These are phyloP conservation scores for Penicillium waksmanii DNA, from an alignment of 495 filamentous ascomycete species.

Conservation along the genomic window DNA sequence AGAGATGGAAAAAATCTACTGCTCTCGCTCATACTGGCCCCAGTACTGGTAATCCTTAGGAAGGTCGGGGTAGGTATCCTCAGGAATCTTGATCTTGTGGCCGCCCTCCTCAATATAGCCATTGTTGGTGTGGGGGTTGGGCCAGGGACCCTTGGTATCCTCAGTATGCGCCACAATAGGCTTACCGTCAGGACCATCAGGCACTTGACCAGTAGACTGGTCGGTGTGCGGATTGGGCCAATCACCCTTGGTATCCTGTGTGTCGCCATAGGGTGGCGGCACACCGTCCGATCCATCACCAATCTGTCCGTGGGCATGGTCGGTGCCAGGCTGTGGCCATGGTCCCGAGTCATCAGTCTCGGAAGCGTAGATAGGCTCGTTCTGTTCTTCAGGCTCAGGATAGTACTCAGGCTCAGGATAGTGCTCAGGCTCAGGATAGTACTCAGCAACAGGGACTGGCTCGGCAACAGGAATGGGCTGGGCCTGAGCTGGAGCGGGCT, in stretches of 20 bases:
- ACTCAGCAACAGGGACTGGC: not conserved
- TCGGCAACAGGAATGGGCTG: not conserved
- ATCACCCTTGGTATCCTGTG: constrained; percentile 3
- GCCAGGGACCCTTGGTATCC: constrained; percentile 24
- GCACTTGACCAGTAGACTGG: constrained; percentile 14
- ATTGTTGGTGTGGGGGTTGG: constrained; percentile 17
- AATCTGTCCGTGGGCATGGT: not conserved
- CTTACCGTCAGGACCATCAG: constrained; percentile 10
- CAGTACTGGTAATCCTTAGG: constrained; percentile 26
- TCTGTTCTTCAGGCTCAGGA: constrained; percentile 18
- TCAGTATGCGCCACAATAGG: constrained; percentile 14
- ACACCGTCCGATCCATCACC: constrained; percentile 2
- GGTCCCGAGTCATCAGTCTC: constrained; percentile 13
- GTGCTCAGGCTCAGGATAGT: too few species aligned
- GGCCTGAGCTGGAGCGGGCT: constrained; percentile 3
- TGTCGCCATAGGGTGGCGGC: not conserved
- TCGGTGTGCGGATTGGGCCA: constrained; percentile 18
- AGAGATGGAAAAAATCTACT: constrained; percentile 13
- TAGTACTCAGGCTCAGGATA: constrained; percentile 8
- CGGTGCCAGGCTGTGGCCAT: constrained; percentile 9
- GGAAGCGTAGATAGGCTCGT: constrained; percentile 15
- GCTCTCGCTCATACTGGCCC: constrained; percentile 16
- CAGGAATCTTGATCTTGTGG: constrained; percentile 13
- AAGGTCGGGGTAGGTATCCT: constrained; percentile 18
- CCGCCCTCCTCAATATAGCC: constrained; percentile 16